phyloP scores from a whole-genome alignment of 805 yeast species.

The Millerozyma acaciae region DNA sequence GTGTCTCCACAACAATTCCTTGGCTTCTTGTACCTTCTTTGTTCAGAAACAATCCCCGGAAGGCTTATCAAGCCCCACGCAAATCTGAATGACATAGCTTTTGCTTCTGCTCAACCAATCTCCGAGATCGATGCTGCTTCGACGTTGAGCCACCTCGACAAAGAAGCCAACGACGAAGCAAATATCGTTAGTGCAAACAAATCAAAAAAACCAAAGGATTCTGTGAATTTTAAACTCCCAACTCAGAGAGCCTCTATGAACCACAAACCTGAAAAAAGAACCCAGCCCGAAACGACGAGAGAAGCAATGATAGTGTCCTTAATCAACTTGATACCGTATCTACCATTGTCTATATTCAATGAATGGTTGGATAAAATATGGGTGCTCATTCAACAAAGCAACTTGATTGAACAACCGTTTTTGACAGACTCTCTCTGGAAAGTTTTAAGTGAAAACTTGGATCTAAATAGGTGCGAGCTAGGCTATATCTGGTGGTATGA shows the following conservation, averaged over 20 bases:
- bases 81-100: slow-evolving; percentile 8
- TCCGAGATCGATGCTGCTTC: slow-evolving; percentile 34
- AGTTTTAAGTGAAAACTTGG: slow-evolving; percentile 53
- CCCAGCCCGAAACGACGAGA: slow-evolving; percentile 38
- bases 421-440: slow-evolving; percentile 48
- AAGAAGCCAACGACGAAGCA: slow-evolving; percentile 10
- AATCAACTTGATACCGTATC: slow-evolving; percentile 50
- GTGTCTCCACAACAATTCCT: no score
- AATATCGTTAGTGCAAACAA: slow-evolving; percentile 29
- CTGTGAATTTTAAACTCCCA: slow-evolving; percentile 13
- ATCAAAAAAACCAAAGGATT: slow-evolving; percentile 30
- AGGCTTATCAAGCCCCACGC: slow-evolving; percentile 14
- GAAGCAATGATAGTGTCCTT: slow-evolving; percentile 47
- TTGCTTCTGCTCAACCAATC: slow-evolving; percentile 37
- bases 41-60: slow-evolving; percentile 35
- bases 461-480: slow-evolving; percentile 50
- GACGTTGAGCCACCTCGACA: slow-evolving; percentile 26
- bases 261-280: slow-evolving; percentile 21
- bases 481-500: slow-evolving; percentile 67
- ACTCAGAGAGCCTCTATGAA: slow-evolving; percentile 6
- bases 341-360: slow-evolving; percentile 40
- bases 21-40: slow-evolving; percentile 37
- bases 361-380: slow-evolving; percentile 47
- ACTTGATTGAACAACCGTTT: slow-evolving; percentile 32
- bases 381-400: slow-evolving; percentile 30